Percentiles rank a stretch among this genome's conserved stretches.
Evolutionary conservation across 768 basidiomycete genomes (phyloP).

Genomic region (Lactifluus rugatus): DNA sequence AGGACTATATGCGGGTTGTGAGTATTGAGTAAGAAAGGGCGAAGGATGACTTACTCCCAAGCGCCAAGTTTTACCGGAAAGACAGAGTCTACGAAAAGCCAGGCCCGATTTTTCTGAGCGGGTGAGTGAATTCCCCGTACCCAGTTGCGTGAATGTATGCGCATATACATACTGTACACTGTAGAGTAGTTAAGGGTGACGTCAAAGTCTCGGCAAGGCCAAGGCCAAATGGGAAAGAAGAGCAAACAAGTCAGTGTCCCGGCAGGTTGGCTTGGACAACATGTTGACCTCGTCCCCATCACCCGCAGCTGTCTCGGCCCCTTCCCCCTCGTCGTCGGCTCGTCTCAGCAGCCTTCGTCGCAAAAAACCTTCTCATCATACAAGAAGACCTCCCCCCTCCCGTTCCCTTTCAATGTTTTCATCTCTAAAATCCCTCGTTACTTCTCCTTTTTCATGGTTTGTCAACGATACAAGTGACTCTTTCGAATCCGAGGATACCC

Average conservation of each 20-base stretch:
- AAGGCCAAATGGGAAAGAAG: neutral
- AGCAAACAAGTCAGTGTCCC: neutral
- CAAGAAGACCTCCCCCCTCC: slow-evolving; percentile 18
- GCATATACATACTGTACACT: neutral
- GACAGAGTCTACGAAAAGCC: slow-evolving; percentile 68
- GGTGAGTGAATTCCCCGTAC: neutral
- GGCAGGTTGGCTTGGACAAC: slow-evolving; percentile 33
- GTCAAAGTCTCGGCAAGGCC: neutral
- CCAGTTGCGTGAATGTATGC: slow-evolving; percentile 5
- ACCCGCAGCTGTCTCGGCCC: slow-evolving; percentile 25
- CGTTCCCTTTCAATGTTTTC: slow-evolving; percentile 27
- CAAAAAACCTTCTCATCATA: slow-evolving; percentile 17
- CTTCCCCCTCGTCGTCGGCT: slow-evolving; percentile 18
- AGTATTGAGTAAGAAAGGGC: neutral
- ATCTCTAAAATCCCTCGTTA: slow-evolving; percentile 28
- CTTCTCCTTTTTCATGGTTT: slow-evolving; percentile 28
- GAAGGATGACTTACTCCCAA: slow-evolving; percentile 53
- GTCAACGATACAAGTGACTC: slow-evolving; percentile 16
- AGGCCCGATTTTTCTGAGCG: slow-evolving; percentile 34
- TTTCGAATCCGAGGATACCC: slow-evolving; percentile 24
- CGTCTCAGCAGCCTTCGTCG: slow-evolving; percentile 12
- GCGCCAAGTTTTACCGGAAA: slow-evolving; percentile 62
- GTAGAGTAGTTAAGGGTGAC: neutral
- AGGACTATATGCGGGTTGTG: slow-evolving; percentile 31
- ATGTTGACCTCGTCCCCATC: slow-evolving; percentile 19